These are phyloP conservation scores for Colletotrichum sp. DNA, from an alignment of 2,329 filamentous ascomycete species.

Conservation along the genomic window DNA sequence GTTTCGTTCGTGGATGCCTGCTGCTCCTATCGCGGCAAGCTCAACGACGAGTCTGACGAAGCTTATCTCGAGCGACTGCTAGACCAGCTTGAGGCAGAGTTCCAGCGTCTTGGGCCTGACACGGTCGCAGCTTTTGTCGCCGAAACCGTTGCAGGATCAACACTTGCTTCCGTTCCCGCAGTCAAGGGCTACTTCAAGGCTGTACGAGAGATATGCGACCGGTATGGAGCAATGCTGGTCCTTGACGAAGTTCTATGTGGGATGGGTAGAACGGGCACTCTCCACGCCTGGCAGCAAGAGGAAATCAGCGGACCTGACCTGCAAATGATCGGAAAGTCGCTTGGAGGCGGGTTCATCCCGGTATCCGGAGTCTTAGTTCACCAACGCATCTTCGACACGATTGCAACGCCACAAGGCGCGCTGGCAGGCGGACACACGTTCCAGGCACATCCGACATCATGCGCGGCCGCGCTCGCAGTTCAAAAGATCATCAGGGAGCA, in stretches of 20 bases:
- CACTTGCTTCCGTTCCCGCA: neutral
- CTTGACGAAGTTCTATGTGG: neutral
- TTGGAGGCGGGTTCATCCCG: fast-evolving
- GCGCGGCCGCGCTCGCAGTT: neutral
- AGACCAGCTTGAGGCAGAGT: neutral
- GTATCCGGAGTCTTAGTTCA: neutral
- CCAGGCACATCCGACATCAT: neutral
- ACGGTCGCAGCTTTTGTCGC: neutral
- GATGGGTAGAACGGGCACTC: neutral
- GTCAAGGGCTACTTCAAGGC: neutral
- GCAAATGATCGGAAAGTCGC: neutral
- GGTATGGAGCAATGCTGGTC: neutral
- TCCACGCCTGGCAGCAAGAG: neutral
- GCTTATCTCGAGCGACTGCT: neutral
- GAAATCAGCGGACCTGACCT: neutral
- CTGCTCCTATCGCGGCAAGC: neutral
- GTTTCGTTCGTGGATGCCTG: neutral
- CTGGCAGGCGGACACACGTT: neutral
- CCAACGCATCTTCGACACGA: neutral
- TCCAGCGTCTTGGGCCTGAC: neutral
- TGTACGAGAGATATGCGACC: neutral
- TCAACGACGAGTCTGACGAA: neutral
- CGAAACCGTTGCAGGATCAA: neutral
- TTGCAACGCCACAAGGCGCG: neutral
- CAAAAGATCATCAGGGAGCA: neutral